phyloP scores from a whole-genome alignment of 2,329 filamentous ascomycete species.

The Nigrospora oryzae region DNA sequence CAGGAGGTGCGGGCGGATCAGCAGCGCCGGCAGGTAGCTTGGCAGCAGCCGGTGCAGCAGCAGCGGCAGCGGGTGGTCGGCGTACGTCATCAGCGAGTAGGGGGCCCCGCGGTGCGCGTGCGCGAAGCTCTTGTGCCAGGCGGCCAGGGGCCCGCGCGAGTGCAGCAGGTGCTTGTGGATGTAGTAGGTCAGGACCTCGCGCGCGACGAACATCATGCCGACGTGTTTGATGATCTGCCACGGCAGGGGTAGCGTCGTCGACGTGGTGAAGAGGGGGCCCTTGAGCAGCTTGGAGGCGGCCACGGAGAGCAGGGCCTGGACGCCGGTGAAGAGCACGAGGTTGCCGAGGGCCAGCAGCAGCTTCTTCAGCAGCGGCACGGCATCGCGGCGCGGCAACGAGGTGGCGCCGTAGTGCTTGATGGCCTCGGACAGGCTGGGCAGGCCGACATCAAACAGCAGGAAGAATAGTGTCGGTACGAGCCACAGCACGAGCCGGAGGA shows the following conservation, averaged over 20 bases:
- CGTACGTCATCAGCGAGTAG: constrained; percentile 54
- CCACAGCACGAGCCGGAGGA: constrained; percentile 62
- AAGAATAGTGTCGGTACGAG: constrained; percentile 65
- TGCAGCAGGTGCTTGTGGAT: constrained; percentile 69
- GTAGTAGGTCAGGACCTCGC: constrained; percentile 60
- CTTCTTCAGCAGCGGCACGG: constrained; percentile 22
- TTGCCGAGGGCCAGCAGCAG: constrained; percentile 36
- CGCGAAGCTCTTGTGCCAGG: constrained; percentile 33
- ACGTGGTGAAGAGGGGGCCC: constrained; percentile 36
- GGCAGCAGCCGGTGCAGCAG: constrained; percentile 57
- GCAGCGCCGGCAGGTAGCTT: constrained; percentile 53
- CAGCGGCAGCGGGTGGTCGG: constrained; percentile 60
- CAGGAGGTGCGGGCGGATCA: constrained; percentile 63
- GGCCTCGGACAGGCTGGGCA: constrained; percentile 60
- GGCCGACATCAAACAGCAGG: constrained; percentile 60
- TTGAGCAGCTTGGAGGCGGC: constrained; percentile 23
- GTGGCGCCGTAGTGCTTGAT: constrained; percentile 58
- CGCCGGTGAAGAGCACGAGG: constrained; percentile 30
- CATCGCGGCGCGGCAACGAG: constrained; percentile 38
- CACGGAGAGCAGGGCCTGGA: constrained; percentile 33
- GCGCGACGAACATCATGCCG: constrained; percentile 29
- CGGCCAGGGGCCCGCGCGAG: constrained; percentile 24
- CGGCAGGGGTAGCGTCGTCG: constrained; percentile 40
- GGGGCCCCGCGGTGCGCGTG: constrained; percentile 47
- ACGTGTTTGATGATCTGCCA: constrained; percentile 45